A percentile compares a stretch with the other conserved stretches of the same genome.
phyloP scores from a whole-genome alignment of 352 stramenopile genomes.

The Globisporangium yorkense region DNA sequence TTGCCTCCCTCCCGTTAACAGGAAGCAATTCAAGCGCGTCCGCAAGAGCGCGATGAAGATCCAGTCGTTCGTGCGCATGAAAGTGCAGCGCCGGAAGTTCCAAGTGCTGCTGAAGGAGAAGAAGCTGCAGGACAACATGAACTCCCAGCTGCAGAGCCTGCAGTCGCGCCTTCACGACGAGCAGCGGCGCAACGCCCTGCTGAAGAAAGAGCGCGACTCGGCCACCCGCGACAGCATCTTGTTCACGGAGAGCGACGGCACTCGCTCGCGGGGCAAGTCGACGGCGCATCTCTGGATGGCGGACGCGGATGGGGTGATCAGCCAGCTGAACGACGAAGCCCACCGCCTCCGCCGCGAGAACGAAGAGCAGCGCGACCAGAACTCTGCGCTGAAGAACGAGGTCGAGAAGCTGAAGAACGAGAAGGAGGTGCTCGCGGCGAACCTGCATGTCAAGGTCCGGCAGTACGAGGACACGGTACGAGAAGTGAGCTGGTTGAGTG shows the following conservation, averaged over 20 bases:
- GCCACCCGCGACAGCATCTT: slow-evolving; percentile 38
- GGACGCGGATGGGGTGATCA: slow-evolving; percentile 80
- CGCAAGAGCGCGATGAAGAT: slow-evolving; percentile 60
- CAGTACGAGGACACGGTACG: slow-evolving; percentile 61
- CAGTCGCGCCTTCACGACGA: slow-evolving; percentile 78
- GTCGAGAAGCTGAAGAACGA: slow-evolving; percentile 73
- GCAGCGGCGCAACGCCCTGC: slow-evolving; percentile 63
- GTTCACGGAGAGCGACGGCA: slow-evolving; percentile 30
- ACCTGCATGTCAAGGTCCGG: slow-evolving; percentile 69
- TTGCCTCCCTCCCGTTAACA: neutral
- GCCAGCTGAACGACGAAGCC: slow-evolving; percentile 76
- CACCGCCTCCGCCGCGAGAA: slow-evolving; percentile 74
- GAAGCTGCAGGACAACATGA: slow-evolving; percentile 82
- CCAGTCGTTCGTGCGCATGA: slow-evolving; percentile 78
- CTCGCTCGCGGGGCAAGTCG: slow-evolving; percentile 48
- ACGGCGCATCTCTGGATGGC: slow-evolving; percentile 76
- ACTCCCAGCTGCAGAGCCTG: slow-evolving; percentile 74
- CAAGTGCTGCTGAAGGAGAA: slow-evolving; percentile 67
- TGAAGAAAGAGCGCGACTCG: slow-evolving; percentile 49
- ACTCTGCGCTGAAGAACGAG: slow-evolving; percentile 60
- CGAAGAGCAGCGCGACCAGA: slow-evolving; percentile 50
- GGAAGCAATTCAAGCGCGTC: slow-evolving; percentile 49
- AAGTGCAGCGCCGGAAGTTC: slow-evolving; percentile 74
- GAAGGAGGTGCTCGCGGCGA: slow-evolving; percentile 69
- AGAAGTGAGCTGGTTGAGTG: neutral